A percentile compares a stretch with the other conserved stretches of the same genome.
These are phyloP conservation scores for Xanthoconium separans DNA, from an alignment of 1,284 basidiomycete species.

Conservation along the genomic window DNA sequence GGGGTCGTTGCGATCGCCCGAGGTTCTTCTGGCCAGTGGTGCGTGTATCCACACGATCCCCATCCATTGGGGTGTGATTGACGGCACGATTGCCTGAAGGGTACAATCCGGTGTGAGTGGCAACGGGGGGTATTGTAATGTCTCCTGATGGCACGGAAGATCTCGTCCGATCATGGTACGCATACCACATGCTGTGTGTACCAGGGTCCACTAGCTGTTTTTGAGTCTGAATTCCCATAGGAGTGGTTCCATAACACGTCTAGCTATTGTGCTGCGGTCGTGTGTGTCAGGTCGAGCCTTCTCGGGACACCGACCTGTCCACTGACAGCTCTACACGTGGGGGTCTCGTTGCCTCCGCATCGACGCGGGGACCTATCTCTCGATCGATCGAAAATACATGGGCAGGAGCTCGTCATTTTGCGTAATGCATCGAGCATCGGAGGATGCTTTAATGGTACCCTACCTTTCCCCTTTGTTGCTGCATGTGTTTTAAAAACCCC, in stretches of 20 bases:
- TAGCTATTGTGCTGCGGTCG: not conserved
- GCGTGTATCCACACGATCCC: not conserved
- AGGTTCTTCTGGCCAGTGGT: not conserved
- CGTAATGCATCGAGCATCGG: not conserved
- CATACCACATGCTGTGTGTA: not conserved
- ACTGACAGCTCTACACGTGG: slow-evolving; percentile 1
- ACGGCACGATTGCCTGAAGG: not conserved
- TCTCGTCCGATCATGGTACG: not conserved
- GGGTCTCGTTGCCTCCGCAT: not conserved
- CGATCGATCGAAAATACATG: not conserved
- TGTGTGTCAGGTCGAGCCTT: not conserved
- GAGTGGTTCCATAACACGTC: not conserved
- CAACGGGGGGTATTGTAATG: not conserved
- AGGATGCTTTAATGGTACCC: not conserved
- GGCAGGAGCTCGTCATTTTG: not conserved
- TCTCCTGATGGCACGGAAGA: not conserved
- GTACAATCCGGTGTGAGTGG: not conserved
- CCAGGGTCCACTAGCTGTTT: not conserved
- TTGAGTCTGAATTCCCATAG: not conserved
- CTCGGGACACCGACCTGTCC: not conserved
- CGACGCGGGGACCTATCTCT: not conserved
- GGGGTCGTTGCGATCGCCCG: not conserved
- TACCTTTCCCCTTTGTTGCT: not conserved
- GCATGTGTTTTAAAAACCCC: slow-evolving; percentile 9
- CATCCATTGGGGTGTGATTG: not conserved